Evolutionary conservation across 169 alveolate species (phyloP), one percentile per base, ranked within the genome.

Genomic region (Plasmodium inui): DNA sequence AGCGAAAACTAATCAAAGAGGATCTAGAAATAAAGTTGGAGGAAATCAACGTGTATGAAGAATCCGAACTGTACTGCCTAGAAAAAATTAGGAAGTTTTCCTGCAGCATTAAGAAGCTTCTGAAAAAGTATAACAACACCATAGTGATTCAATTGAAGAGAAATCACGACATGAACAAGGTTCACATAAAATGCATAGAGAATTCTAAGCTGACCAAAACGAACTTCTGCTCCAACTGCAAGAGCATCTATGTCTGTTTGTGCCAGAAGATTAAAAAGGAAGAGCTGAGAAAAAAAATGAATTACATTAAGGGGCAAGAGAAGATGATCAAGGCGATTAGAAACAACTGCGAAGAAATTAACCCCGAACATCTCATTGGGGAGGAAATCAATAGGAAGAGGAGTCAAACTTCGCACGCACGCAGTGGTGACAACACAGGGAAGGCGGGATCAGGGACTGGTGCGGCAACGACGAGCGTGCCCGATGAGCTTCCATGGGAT

Each of bases 41-140:
- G 19, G 95, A 92, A 26, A 92, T 92, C 26, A 61, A 88, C 55
- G 88, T 88, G n/a, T 88, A 79, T 34, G 94, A 88, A 57, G 94
- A 88, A 17, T 88, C 90, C 1, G 94, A 88, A 22, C 30, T 88
- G 26, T 61, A 88, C 10, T 88, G 94, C 17, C 71, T 88, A 46
- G 94, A 88, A 26, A 88, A 57, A 61, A 88, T 88, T 39, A 28
- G 94, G 0, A 88, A 88, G 34, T 57, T 76, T 72, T 88, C 94
- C 0, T 78, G 94, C 32, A 79, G 88, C 37, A 88, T 88, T 39
- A 88, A 88, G 73, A 88, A 88, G 72, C 50, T 88, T 17, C 50
- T 88, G 46, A 88, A 88, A 57, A 88, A 79, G 34, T 80, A 88
- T 71, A 88, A 79, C 26, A 67, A 57, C 30, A 88, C 94, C 12